These are phyloP conservation scores for Penicillium alfredii DNA, from an alignment of 495 filamentous ascomycete genomes.

Conservation along the genomic window DNA sequence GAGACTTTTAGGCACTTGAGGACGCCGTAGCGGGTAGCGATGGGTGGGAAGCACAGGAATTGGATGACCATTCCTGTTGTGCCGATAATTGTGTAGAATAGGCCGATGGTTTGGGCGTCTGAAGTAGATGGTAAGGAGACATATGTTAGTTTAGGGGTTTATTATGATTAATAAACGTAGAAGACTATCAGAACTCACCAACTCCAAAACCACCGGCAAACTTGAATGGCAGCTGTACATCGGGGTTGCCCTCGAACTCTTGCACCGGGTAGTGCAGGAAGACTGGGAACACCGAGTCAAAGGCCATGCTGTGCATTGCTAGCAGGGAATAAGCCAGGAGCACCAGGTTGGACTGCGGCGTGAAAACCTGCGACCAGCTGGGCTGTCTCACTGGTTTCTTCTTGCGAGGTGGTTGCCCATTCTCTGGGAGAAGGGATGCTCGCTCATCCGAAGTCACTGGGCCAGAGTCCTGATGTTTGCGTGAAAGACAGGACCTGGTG, in stretches of 20 bases:
- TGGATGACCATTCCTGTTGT: constrained; percentile 66
- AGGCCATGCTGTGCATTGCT: constrained; percentile 70
- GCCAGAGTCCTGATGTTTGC: constrained; percentile 9
- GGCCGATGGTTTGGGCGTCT: constrained; percentile 63
- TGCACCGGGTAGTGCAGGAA: constrained; percentile 71
- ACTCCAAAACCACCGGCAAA: constrained; percentile 76
- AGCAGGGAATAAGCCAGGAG: constrained; percentile 69
- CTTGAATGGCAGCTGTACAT: constrained; percentile 62
- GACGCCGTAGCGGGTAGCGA: constrained; percentile 64
- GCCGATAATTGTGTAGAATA: constrained; percentile 71
- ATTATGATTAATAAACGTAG: too few species aligned
- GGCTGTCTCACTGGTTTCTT: constrained; percentile 28
- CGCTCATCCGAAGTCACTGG: constrained; percentile 29
- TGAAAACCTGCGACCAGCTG: constrained; percentile 62
- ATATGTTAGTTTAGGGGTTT: constrained; percentile 3
- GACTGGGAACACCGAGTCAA: constrained; percentile 73
- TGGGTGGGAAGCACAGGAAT: constrained; percentile 68
- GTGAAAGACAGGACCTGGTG: constrained; percentile 23
- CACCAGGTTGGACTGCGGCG: constrained; percentile 67
- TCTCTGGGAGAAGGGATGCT: constrained; percentile 26
- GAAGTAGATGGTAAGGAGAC: too few species aligned
- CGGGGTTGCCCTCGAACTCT: constrained; percentile 47
- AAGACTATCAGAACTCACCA: constrained; percentile 21
- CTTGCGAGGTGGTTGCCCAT: constrained; percentile 2
- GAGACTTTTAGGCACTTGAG: constrained; percentile 59